These are phyloP conservation scores for Saprolegnia diclina DNA, from an alignment of 352 stramenopile species.

Conservation along the genomic window DNA sequence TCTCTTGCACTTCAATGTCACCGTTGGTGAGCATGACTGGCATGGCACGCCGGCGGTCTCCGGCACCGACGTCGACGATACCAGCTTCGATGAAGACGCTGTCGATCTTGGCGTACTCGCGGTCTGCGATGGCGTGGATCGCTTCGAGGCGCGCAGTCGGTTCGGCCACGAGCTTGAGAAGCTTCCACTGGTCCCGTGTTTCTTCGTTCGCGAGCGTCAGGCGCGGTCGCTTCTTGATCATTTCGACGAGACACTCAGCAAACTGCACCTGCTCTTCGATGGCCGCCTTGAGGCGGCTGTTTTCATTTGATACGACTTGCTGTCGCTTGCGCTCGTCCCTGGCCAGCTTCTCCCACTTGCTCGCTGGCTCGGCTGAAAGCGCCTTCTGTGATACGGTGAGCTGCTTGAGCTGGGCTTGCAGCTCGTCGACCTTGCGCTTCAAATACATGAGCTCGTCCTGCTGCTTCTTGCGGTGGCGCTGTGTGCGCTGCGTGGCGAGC, in stretches of 20 bases:
- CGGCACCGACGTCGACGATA: background rate
- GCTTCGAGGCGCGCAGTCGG: background rate
- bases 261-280: background rate
- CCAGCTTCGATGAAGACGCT: conserved; percentile 10
- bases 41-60: background rate
- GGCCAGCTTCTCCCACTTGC: background rate
- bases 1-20: background rate
- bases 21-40: background rate
- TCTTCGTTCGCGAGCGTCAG: background rate
- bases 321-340: background rate
- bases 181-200: background rate
- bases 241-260: background rate
- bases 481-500: conserved; percentile 1
- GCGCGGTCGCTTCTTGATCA: background rate
- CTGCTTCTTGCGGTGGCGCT: conserved; percentile 14
- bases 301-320: background rate
- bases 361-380: background rate
- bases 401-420: conserved; percentile 3
- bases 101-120: background rate
- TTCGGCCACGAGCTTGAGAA: background rate
- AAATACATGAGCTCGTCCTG: conserved; percentile 10
- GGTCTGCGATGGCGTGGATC: background rate
- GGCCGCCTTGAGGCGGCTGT: background rate
- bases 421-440: conserved; percentile 10
- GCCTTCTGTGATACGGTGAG: background rate